Evolutionary conservation across 116 monocot species (phyloP).

Genomic region (Phalaenopsis hybrid): DNA sequence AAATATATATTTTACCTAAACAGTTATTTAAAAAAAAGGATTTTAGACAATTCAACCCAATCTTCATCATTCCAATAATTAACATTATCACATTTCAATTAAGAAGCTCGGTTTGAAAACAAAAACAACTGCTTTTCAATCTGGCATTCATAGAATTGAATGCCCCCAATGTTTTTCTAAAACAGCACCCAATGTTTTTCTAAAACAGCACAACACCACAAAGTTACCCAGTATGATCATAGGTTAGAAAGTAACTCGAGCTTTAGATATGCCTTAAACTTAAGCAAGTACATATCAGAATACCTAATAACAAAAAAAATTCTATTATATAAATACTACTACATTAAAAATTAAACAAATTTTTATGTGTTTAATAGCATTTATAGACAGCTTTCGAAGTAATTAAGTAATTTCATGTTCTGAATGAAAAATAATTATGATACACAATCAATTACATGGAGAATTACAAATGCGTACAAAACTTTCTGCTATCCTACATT

Average conservation of each 20-base stretch:
- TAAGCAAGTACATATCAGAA: neutral
- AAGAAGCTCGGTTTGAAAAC: neutral
- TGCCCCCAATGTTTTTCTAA: neutral
- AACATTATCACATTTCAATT: neutral
- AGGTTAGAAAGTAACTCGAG: neutral
- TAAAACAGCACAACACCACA: neutral
- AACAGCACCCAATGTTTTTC: too few relatives aligned
- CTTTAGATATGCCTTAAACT: neutral
- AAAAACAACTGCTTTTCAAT: neutral
- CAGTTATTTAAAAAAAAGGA: neutral
- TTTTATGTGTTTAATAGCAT: neutral
- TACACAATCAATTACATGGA: neutral
- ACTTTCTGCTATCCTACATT: neutral
- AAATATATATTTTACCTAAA: too few relatives aligned
- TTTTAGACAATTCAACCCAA: neutral
- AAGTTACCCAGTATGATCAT: neutral
- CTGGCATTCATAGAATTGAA: neutral
- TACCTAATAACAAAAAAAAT: neutral
- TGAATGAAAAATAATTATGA: neutral
- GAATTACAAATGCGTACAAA: neutral
- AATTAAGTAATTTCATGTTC: neutral
- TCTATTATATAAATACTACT: neutral
- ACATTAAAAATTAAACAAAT: neutral
- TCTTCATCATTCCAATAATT: neutral
- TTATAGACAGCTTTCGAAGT: neutral